Percentiles rank a stretch among this genome's conserved stretches.
phyloP scores from a whole-genome alignment of 2,329 filamentous ascomycete species.

The Penicillium fuscoglaucum region DNA sequence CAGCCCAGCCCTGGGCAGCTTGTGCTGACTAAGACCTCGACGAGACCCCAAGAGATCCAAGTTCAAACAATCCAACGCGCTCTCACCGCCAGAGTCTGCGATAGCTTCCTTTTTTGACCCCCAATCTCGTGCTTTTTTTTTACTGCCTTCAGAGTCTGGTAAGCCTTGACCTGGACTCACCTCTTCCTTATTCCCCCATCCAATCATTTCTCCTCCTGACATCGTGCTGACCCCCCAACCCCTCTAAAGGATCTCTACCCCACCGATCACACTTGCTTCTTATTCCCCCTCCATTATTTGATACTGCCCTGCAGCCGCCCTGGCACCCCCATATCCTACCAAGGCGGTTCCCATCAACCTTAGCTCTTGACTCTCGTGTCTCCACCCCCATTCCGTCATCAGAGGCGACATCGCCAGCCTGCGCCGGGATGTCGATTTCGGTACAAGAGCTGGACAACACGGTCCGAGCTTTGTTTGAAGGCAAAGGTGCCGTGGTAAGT shows the following conservation, averaged over 20 bases:
- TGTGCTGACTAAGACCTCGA: conserved; percentile 17
- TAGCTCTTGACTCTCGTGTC: conserved; percentile 14
- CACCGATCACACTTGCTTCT: conserved; percentile 21
- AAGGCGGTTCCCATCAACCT: conserved; percentile 3
- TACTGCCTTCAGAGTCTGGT: conserved; percentile 2
- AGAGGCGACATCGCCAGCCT: conserved; percentile 34
- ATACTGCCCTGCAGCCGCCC: conserved; percentile 14
- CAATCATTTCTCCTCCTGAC: conserved; percentile 11
- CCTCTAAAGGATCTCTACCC: conserved; percentile 26
- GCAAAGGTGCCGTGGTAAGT: conserved; percentile 85
- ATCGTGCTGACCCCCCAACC: conserved; percentile 19
- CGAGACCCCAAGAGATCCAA: neutral
- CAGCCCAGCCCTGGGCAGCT: neutral
- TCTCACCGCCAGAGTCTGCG: conserved; percentile 23
- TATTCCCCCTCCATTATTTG: conserved; percentile 8
- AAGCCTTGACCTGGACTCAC: neutral
- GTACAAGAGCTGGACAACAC: conserved; percentile 96
- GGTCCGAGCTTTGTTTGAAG: conserved; percentile 96
- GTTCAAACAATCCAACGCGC: conserved; percentile 16
- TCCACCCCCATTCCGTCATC: conserved; percentile 23
- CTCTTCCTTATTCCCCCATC: neutral
- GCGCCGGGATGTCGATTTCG: conserved; percentile 61
- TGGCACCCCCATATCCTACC: conserved; percentile 19
- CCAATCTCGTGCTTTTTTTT: conserved; percentile 1
- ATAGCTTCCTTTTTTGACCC: conserved; percentile 14